These are phyloP conservation scores for Cytospora paraplurivora DNA, from an alignment of 2,329 filamentous ascomycete species.

Conservation along the genomic window DNA sequence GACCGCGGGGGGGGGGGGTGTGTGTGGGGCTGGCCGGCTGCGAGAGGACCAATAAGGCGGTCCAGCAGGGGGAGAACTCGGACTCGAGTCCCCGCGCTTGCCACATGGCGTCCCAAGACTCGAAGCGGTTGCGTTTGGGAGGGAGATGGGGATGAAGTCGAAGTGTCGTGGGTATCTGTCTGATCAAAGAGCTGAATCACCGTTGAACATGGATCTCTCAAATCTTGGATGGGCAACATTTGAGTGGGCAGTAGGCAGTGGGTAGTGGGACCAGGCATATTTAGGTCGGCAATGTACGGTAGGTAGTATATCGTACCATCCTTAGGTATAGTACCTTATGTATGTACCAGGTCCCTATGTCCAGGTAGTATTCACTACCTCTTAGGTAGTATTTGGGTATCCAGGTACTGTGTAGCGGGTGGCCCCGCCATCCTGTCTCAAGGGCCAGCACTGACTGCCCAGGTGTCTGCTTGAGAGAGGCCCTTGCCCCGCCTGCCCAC, in stretches of 20 bases:
- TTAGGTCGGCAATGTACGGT: no score
- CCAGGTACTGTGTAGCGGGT: not conserved
- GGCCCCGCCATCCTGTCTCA: not conserved
- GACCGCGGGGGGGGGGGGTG: no score
- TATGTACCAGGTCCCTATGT: no score
- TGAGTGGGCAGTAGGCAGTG: not conserved
- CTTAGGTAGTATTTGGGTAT: not conserved
- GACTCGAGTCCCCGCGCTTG: not conserved
- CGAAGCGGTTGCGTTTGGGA: constrained; percentile 2
- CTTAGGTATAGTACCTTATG: not conserved
- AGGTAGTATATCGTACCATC: no score
- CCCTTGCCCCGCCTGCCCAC: no score
- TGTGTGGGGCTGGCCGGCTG: constrained; percentile 6
- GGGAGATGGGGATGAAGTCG: no score
- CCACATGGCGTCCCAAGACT: constrained; percentile 20
- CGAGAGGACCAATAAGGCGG: constrained; percentile 20
- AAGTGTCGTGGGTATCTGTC: no score
- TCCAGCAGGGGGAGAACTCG: not conserved
- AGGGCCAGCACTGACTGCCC: not conserved
- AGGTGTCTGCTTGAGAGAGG: no score
- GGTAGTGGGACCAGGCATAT: no score
- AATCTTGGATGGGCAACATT: not conserved
- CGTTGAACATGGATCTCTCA: no score
- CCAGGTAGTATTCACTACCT: not conserved
- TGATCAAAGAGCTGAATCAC: no score